These are phyloP conservation scores for Eucalyptus caleyi DNA, from an alignment of 345 rosid species.

Conservation along the genomic window DNA sequence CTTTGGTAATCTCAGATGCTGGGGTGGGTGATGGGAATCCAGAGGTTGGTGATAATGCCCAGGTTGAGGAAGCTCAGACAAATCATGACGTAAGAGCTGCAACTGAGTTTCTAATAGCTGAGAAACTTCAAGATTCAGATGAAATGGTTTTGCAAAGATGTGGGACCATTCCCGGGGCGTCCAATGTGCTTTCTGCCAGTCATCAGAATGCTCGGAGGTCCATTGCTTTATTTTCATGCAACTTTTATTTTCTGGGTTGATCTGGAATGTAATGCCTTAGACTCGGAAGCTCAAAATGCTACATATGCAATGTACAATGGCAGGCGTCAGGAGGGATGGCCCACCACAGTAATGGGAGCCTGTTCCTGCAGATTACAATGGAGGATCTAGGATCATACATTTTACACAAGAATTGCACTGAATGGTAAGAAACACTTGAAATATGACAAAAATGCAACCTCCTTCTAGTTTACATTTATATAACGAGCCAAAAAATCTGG, in stretches of 20 bases:
- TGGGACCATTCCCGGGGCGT: neutral
- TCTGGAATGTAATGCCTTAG: neutral
- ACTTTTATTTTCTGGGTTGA: neutral
- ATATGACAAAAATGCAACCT: neutral
- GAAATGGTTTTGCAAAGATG: slow-evolving; percentile 18
- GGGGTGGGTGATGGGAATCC: neutral
- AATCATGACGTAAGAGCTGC: neutral
- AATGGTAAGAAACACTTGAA: slow-evolving; percentile 44
- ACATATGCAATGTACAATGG: neutral
- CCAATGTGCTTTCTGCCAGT: slow-evolving; percentile 73
- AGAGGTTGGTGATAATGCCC: neutral
- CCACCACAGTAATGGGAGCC: slow-evolving; percentile 53
- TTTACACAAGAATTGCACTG: slow-evolving; percentile 66
- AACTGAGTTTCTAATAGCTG: slow-evolving; percentile 3
- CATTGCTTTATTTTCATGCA: neutral
- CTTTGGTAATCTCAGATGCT: neutral
- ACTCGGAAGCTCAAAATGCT: neutral
- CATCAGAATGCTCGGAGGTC: slow-evolving; percentile 67
- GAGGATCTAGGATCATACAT: slow-evolving; percentile 51
- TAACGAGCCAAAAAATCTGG: neutral
- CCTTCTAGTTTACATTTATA: neutral
- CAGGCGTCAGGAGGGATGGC: slow-evolving; percentile 88
- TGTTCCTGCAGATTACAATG: slow-evolving; percentile 43
- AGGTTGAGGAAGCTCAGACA: neutral
- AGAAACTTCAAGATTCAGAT: neutral